phyloP scores from a whole-genome alignment of 2,329 filamentous ascomycete genomes.

The Chaetomium globosum region DNA sequence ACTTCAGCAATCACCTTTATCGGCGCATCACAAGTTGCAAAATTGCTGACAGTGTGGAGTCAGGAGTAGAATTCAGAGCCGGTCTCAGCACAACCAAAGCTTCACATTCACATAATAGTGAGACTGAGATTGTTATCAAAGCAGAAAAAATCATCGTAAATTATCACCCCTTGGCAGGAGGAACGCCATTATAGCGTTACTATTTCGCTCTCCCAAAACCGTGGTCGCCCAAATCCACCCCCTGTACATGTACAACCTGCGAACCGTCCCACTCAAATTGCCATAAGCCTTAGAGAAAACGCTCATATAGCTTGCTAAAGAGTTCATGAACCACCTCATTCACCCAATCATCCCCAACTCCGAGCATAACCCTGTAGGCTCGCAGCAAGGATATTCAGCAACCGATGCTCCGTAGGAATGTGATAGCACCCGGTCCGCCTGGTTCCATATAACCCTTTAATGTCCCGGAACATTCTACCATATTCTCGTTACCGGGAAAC shows the following conservation, averaged over 20 bases:
- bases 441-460: constrained; percentile 4
- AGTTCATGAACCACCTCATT: constrained; percentile 11
- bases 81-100: no score
- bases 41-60: no score
- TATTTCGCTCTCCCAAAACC: neutral
- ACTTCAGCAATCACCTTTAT: no score
- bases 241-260: constrained; percentile 13
- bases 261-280: neutral
- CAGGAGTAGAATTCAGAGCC: no score
- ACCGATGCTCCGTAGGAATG: constrained; percentile 19
- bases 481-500: neutral
- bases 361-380: constrained; percentile 1
- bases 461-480: neutral
- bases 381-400: constrained; percentile 22
- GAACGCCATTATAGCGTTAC: constrained; percentile 2
- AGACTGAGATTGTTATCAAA: neutral
- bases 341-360: neutral
- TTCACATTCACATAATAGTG: no score
- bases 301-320: constrained; percentile 2
- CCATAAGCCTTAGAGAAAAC: neutral
- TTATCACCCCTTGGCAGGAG: neutral
- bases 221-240: neutral
- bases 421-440: constrained; percentile 13
- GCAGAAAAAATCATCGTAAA: constrained; percentile 7
- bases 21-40: no score